Conservation (phyloP, 139 green algal genomes). For the Zygnema circumcarinatum region DNA sequence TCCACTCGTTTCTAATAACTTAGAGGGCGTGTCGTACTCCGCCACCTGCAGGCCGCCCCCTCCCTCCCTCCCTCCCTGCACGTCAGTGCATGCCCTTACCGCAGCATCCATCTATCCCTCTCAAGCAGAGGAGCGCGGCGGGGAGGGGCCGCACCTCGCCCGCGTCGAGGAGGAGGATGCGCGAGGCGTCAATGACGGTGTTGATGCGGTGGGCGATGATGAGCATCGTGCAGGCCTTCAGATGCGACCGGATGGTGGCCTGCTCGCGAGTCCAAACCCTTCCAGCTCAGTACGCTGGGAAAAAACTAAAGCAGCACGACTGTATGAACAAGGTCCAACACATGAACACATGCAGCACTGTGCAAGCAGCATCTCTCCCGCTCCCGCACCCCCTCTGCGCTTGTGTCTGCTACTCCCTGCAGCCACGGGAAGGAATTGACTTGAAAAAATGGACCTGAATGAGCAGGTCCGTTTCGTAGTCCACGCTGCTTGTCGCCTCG, state of each 20-base stretch:
- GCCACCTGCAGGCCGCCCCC: conserved; percentile 40
- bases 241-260: conserved; percentile 71
- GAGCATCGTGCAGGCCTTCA: conserved; percentile 74
- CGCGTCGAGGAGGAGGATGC: conserved; percentile 75
- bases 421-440: no score
- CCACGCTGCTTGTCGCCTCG: conserved; percentile 89
- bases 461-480: conserved; percentile 85
- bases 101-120: background rate
- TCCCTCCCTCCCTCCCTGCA: background rate
- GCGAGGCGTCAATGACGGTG: conserved; percentile 79
- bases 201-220: conserved; percentile 79
- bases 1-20: conserved; percentile 64
- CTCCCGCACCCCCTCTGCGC: no score
- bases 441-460: conserved; percentile 67
- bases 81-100: background rate
- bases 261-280: conserved; percentile 49
- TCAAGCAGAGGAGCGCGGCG: background rate
- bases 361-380: no score
- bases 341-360: no score
- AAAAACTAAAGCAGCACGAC: background rate
- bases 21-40: conserved; percentile 67
- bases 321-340: background rate
- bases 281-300: background rate
- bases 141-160: conserved; percentile 60
- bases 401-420: no score